Conservation (phyloP, 208 protist genomes). For the Trypanosoma theileri region DNA sequence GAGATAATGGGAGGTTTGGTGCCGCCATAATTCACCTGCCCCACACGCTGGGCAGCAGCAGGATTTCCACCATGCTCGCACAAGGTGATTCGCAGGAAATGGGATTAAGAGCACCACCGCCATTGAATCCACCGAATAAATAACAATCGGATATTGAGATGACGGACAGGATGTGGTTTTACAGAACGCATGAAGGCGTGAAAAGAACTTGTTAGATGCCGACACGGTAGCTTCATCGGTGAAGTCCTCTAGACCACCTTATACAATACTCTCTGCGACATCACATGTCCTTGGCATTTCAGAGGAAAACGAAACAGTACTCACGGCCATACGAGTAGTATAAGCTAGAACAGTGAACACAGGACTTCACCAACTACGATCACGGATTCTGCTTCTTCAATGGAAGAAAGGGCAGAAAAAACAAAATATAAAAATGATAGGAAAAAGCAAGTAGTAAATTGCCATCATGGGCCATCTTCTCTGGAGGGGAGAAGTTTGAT, state of each 20-base stretch:
- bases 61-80: no score
- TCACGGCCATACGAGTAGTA: not conserved
- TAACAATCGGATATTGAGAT: no score
- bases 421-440: slow-evolving; percentile 1
- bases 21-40: no score
- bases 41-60: no score
- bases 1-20: no score
- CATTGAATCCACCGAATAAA: no score
- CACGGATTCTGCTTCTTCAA: not conserved
- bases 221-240: slow-evolving; percentile 69
- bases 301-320: not conserved
- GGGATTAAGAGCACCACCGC: no score
- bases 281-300: slow-evolving; percentile 44
- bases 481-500: slow-evolving; percentile 83
- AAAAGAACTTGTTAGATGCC: slow-evolving; percentile 66
- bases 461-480: slow-evolving; percentile 81
- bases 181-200: slow-evolving; percentile 58
- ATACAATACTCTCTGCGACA: slow-evolving; percentile 16
- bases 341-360: not conserved
- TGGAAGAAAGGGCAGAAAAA: not conserved
- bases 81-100: no score
- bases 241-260: slow-evolving; percentile 41
- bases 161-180: no score
- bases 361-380: not conserved
- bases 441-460: slow-evolving; percentile 43